Evolutionary conservation across 495 filamentous ascomycete species (phyloP), one percentile per base, ranked within the genome.

Genomic region (Massariosphaeria phaeospora): DNA sequence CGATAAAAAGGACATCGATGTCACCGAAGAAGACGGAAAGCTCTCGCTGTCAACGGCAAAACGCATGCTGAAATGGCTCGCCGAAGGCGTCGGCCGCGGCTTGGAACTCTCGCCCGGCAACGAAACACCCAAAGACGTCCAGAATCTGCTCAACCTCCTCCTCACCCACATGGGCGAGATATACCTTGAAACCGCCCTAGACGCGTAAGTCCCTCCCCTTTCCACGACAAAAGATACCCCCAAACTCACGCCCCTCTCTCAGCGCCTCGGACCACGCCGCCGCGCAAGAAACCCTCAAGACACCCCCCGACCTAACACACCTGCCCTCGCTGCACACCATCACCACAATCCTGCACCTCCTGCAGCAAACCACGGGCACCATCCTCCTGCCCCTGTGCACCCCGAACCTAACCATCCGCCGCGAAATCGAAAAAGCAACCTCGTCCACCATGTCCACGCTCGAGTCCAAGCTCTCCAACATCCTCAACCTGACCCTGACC

Each of bases 51-150:
- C 83, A n/a, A 86, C 83, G 65, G 84, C 90, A 20, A 97, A 97
- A 70, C 80, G 93, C 42, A 97, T 99, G 90, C 77, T 99, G 27
- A 95, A 86, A 62, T 99, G 94, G 94, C 76, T 99, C 24, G 93
- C 94, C 25, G 94, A 99, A 72, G 89, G 85, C 48, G 91, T 99
- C 44, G 87, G 91, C n/a, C 76, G 94, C 57, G 86, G 88, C 0
- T 76, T 99, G 26, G 94, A 99, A 66, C 76, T 99, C 35, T 87
- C 85, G 29, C 85, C 86, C 20, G 82, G 81, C 38, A 87, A 78
- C 57, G 94, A 97, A 56, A 95, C 89, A 9, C 89, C 93, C 24
- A 97, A 93, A 69, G 94, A 99, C 70, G 87, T 97, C 34, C 81
- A 82, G n/a, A 82, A 87, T 52, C 76, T 96, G 15, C 74, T 96